Base-by-base conservation (phyloP, 768 basidiomycete species). In the Roridomyces roridus region DNA sequence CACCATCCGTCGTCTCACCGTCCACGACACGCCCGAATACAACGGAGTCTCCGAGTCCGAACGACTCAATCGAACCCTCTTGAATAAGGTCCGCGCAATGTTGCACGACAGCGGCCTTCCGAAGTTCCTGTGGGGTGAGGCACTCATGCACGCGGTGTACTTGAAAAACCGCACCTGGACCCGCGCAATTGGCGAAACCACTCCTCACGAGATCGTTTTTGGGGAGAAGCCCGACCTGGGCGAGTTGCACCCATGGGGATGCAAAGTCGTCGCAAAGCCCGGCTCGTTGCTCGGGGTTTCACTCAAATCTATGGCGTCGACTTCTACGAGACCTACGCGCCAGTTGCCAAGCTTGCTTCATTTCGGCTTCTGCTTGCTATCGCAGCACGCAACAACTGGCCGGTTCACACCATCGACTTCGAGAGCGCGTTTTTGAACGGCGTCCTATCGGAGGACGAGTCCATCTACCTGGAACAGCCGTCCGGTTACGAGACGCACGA, bases 221-320 rank as follows among this genome's bases (percentile, higher is more conserved):
- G 66, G 67, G n/a, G 44, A 55, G 34, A 75, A 73, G 51, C 75
- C 74, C 3, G 63, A 70, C 31, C 60, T 75, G 15, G 31, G 35
- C 1, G 36, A 68, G 15, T 24, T 77, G 6, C 69, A 59, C 11
- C 57, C 60, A 29, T 77, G 68, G 66, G 76, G 74, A 9, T 63
- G 46, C 29, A 57, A 60, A 29, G 67, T 69, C 0, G 66, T 65
- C 43, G 72, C 14, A 54, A 75, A 11, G 70, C 54, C 2, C 54
- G 54, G 5, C 25, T 82, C 1, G 77, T 80, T 1, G 77, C 76
- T 0, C 67, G 75, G 46, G 79, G 79, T 0, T 80, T 69, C 65
- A 67, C 70, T 0, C 79, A 83, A 35, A 62, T 69, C 0, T 67
- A 66, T 4, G 76, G 77, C 0, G 31, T 74, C 5, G 74, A 81